These are phyloP conservation scores for Farysia itapuensis DNA, from an alignment of 1,284 basidiomycete genomes.

Conservation along the genomic window DNA sequence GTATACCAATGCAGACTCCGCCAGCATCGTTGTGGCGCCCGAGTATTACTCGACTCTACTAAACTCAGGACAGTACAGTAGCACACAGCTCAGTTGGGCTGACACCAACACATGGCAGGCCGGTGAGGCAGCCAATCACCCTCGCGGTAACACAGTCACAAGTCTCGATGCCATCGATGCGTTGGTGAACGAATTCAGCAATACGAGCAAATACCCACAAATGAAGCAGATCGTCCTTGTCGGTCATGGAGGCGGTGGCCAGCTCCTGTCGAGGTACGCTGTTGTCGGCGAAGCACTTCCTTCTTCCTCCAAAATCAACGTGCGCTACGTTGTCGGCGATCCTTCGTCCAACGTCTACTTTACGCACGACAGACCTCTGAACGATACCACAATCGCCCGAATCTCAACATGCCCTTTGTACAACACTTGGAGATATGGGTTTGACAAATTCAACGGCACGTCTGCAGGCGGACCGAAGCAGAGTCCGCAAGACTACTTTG, in stretches of 20 bases:
- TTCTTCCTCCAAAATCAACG: constrained; percentile 11
- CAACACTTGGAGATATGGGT: constrained; percentile 57
- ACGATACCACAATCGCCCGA: constrained; percentile 27
- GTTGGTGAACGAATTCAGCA: constrained; percentile 43
- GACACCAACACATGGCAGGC: constrained; percentile 55
- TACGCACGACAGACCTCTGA: constrained; percentile 45
- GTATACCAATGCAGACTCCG: constrained; percentile 10
- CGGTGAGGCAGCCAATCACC: constrained; percentile 45
- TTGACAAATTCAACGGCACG: constrained; percentile 43
- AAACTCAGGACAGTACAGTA: constrained; percentile 51
- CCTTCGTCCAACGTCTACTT: constrained; percentile 54
- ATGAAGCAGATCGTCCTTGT: constrained; percentile 52
- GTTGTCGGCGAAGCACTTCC: constrained; percentile 37
- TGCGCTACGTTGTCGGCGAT: constrained; percentile 56
- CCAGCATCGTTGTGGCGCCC: constrained; percentile 48
- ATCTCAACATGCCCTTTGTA: constrained; percentile 38
- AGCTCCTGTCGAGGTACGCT: constrained; percentile 54
- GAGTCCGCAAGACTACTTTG: constrained; percentile 46
- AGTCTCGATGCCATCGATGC: constrained; percentile 54
- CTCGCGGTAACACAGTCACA: constrained; percentile 28
- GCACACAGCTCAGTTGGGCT: constrained; percentile 39
- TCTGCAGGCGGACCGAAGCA: constrained; percentile 1
- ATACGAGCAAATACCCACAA: constrained; percentile 38
- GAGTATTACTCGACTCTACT: constrained; percentile 48
- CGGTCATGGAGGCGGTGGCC: constrained; percentile 57